Percentiles rank a stretch among this genome's conserved stretches.
phyloP scores from a whole-genome alignment of 352 stramenopile species.

The Pythium graminicola region DNA sequence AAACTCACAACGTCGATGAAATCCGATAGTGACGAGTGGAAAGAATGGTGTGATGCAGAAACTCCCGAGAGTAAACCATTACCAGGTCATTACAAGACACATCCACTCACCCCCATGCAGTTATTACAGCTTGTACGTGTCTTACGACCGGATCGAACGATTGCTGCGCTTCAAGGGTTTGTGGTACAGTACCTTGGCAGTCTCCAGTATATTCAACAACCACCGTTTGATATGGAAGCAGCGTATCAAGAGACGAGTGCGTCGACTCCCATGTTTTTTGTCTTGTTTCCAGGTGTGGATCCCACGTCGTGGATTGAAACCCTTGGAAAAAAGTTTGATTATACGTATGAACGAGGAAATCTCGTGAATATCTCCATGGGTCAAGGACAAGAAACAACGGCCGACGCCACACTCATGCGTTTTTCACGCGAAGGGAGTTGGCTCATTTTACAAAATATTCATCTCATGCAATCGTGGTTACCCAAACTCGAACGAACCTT shows the following conservation, averaged over 20 bases:
- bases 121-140: conserved; percentile 77
- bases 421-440: conserved; percentile 77
- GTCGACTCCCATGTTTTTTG: conserved; percentile 90
- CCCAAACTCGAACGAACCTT: conserved; percentile 74
- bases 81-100: conserved; percentile 77
- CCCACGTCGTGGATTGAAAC: conserved; percentile 77
- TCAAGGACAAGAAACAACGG: conserved; percentile 76
- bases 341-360: conserved; percentile 70
- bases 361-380: conserved; percentile 87
- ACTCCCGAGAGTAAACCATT: conserved; percentile 85
- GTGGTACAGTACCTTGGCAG: conserved; percentile 45
- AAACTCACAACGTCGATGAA: conserved; percentile 93
- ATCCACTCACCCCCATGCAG: conserved; percentile 37
- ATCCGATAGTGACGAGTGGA: conserved; percentile 94
- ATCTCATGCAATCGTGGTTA: conserved; percentile 90
- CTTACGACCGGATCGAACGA: conserved; percentile 78
- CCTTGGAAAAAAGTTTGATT: conserved; percentile 76
- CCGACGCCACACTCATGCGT: conserved; percentile 59
- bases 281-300: conserved; percentile 90
- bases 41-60: conserved; percentile 90
- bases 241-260: conserved; percentile 86
- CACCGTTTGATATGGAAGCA: conserved; percentile 82
- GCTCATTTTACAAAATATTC: conserved; percentile 90
- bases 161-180: conserved; percentile 64
- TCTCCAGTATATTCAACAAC: conserved; percentile 66